Evolutionary conservation across 768 basidiomycete species (phyloP).

Genomic region (Termitomyces bulborhizus): DNA sequence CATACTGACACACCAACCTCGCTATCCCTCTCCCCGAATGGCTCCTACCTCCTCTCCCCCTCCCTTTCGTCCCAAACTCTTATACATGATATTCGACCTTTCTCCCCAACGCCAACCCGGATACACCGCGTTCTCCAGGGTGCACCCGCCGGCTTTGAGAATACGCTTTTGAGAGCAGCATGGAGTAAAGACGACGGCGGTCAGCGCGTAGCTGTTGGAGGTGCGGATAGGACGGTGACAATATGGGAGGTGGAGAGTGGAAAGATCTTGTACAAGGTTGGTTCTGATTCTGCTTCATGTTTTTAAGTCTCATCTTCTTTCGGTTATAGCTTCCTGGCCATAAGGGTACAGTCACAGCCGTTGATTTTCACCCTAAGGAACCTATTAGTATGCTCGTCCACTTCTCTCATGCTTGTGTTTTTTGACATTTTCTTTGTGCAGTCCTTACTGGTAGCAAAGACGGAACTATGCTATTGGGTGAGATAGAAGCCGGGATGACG

Average conservation of each 20-base stretch:
- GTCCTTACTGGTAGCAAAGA: conserved; percentile 94
- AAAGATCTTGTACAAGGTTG: conserved; percentile 73
- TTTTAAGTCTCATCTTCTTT: background rate
- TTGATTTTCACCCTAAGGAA: conserved; percentile 94
- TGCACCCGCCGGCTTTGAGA: conserved; percentile 93
- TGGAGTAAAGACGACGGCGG: conserved; percentile 90
- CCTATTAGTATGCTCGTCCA: conserved; percentile 69
- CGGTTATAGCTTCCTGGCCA: conserved; percentile 78
- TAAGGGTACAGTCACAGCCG: conserved; percentile 92
- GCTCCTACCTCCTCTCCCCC: conserved; percentile 82
- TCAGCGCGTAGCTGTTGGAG: conserved; percentile 78
- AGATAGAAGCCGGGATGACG: conserved; percentile 65
- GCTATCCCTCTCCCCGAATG: conserved; percentile 85
- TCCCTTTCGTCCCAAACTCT: conserved; percentile 86
- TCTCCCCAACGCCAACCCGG: conserved; percentile 78
- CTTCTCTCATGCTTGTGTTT: background rate
- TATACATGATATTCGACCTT: conserved; percentile 91
- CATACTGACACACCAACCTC: conserved; percentile 94
- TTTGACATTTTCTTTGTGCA: conserved; percentile 20
- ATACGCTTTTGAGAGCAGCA: conserved; percentile 71
- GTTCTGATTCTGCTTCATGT: conserved; percentile 1
- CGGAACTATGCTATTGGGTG: conserved; percentile 85
- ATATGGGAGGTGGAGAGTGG: conserved; percentile 84
- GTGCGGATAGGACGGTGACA: conserved; percentile 81
- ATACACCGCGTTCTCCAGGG: conserved; percentile 77